phyloP scores from a whole-genome alignment of 768 basidiomycete species.

The Podaxis sp. region DNA sequence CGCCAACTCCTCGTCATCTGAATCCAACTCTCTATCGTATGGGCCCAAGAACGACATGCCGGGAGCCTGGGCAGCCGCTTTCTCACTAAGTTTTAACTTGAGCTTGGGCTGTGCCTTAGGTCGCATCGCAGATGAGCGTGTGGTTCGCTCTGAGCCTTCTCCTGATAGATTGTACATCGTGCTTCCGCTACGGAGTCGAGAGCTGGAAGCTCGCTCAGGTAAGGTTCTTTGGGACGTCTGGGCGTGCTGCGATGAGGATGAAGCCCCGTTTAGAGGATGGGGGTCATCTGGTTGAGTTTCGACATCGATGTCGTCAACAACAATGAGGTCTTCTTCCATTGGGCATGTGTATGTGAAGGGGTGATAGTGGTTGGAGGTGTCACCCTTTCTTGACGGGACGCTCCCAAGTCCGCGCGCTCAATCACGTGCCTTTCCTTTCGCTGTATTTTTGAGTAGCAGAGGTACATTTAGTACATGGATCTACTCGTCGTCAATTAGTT shows the following conservation, averaged over 20 bases:
- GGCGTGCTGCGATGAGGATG: constrained; percentile 10
- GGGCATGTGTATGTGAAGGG: neutral
- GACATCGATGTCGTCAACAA: constrained; percentile 58
- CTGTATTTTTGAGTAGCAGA: neutral
- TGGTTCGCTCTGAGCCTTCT: constrained; percentile 50
- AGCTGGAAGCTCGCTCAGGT: constrained; percentile 26
- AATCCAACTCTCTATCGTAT: constrained; percentile 93
- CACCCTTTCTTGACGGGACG: neutral
- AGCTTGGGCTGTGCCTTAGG: constrained; percentile 69
- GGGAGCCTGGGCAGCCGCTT: constrained; percentile 75
- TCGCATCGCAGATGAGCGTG: constrained; percentile 53
- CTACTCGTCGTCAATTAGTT: too few relatives aligned
- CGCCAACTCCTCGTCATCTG: constrained; percentile 89
- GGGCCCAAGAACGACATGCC: constrained; percentile 88
- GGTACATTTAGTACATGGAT: too few relatives aligned
- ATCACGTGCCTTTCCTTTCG: constrained; percentile 13
- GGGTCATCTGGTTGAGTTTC: constrained; percentile 34
- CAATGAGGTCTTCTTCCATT: constrained; percentile 64
- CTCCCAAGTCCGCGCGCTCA: neutral
- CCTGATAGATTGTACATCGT: constrained; percentile 24
- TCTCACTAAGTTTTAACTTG: constrained; percentile 86
- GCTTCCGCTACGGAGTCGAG: constrained; percentile 37
- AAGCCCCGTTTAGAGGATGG: constrained; percentile 20
- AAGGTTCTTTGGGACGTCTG: constrained; percentile 8
- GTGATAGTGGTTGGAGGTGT: neutral